Evolutionary conservation across 805 yeast species (phyloP), one percentile per base, ranked within the genome.

Genomic region (Candida loeiensis): DNA sequence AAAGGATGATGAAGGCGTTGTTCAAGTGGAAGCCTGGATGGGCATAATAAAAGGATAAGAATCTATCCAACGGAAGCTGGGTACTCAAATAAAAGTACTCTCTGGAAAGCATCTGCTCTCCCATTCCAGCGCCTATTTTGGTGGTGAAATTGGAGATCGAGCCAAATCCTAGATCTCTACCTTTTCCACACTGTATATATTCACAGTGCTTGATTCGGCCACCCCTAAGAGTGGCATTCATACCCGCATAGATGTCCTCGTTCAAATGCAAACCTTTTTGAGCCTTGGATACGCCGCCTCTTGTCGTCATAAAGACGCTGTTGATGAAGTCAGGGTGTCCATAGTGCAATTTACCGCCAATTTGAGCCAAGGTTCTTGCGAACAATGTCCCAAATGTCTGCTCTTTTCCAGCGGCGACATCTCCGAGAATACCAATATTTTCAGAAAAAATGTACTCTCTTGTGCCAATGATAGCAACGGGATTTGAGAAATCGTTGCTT

Each of bases 101-200:
- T 51, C 95, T 71, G 3, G 91, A 84, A 41, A 85, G 69, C 77
- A 84, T 79, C 56, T 85, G 95, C 54, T 85, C 95, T 35, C 93
- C 91, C 95, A 85, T 85, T 44, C 93, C 95, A 40, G 93, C 87
- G 34, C 95, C 95, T 59, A 85, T 85, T 55, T 85, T 85, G 16
- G 91, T 82, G 4, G 86, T 83, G 63, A 85, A 85, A 58, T 83
- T 85, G 60, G 83, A 72, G 54, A 85, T 85, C 2, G 93, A 84
- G 3, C 87, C 85, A 61, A 85, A 85, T 3, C 95, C 93, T 54
- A 85, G 71, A 66, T 85, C 93, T 58, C 95, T 71, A 31, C 95
- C 95, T 58, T 85, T 85, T 44, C 95, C 95, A 64, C 95, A 85
- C 54, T 85, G 95, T 48, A 77, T 74, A 59, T 84, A 85, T 58